Evolutionary conservation across 208 protist species (phyloP), one percentile per base, ranked within the genome.

Genomic region (Borovskyia barvae): DNA sequence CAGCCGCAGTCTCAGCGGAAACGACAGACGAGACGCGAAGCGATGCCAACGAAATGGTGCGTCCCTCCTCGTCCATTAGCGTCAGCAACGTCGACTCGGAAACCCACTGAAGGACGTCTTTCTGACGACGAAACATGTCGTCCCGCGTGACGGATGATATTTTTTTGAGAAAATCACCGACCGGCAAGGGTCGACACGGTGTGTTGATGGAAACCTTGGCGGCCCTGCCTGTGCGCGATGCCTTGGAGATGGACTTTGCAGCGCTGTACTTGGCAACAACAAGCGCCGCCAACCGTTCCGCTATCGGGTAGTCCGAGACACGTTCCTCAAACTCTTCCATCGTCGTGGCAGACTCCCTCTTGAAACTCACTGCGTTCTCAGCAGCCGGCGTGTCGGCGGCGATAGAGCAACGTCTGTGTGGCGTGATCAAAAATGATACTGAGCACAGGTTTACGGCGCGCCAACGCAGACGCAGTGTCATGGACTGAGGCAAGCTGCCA

Each of bases 101-200:
- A 3, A 89, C 61, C 67, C 68, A 85, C 19, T 66, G 26, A 17
- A 75, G 50, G 17, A 65, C 73, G 33, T 72, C 58, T 15, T 61
- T 48, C 9, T 59, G 51, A 4, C 57, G 25, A 2, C 39, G 47
- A 47, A 82, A 79, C 3, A 91, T 80, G 20, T 66, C 64, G 51
- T 91, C 80, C 5, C 77, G 61, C 17, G 70, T 76, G 22, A 72
- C 46, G n/a, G 63, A 40, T 15, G 84, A 76, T 22, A 85, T 51
- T 17, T 59, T 24, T n/a, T 73, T 51, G 19, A 87, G 56, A 80
- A 91, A 91, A 7, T 30, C 48, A n/a, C 72, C 72, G 35, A 91
- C 43, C 14, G 67, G 52, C 52, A 87, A 72, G 49, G 35, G 62
- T 37, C 3, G n/a, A 7, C 3, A 5, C 33, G 14, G 28, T n/a